Base-by-base conservation (phyloP, 768 basidiomycete species). In the Nevesoporus exiguus region DNA sequence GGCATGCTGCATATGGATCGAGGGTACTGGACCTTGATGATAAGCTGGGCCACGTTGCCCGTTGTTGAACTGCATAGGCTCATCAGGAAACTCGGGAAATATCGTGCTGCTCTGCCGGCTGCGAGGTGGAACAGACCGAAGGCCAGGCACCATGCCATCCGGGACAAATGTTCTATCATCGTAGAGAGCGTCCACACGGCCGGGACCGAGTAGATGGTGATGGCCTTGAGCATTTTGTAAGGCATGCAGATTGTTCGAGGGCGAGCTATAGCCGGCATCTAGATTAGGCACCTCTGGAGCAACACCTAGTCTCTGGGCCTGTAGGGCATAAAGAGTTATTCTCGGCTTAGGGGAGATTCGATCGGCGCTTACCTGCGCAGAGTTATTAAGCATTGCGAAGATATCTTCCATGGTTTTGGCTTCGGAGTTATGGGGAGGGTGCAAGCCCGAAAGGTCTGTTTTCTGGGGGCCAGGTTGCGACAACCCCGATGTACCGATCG, bases 121-220 rank as follows among this genome's bases (percentile, higher is more conserved):
- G 56, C 87, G 80, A 51, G 83, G 79, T 40, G 83, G 82, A 36
- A 77, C 78, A 29, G 85, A 78, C 36, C 90, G 84, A 30, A 93
- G 77, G 9, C 90, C 91, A 24, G 91, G 90, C 15, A 93, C 90
- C 81, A 93, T 83, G 27, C 87, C 88, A 70, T 93, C 88, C 10
- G 90, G 88, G 24, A 89, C 80, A 60, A 93, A 93, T 60, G 78
- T 82, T 57, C 89, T 79, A 61, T 89, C 88, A 49, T 92, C 87
- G 63, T 88, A 89, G 30, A 90, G 66, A 3, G 86, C 68, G 39
- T 90, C 88, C 37, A 86, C 73, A 22, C 85, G 84, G 60, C 62
- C 34, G 13, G 74, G 77, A 47, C 70, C 73, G 15, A 73, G 69
- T 7, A 69, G 59, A n/a, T 72, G 64, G 24, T 73, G 70, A 24